Conservation (phyloP, 176 grass and related monocot genomes). For the Zea mays region Zm-B73-REFERENCE-NAM-5.0 NC_050104.1:151979001-151979500, state of each 20-base stretch:
- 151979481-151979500: too few species aligned
- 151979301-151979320: neutral
- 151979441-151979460: too few species aligned
- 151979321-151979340: neutral
- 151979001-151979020: conserved; percentile 78
- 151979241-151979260: too few species aligned
- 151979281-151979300: neutral
- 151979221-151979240: neutral
- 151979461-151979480: too few species aligned
- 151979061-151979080: conserved; percentile 66
- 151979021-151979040: conserved; percentile 73
- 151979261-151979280: neutral
- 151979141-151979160: conserved; percentile 75
- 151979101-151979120: conserved; percentile 75
- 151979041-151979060: conserved; percentile 63
- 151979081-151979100: conserved; percentile 67
- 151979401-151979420: too few species aligned
- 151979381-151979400: too few species aligned
- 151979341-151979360: neutral
- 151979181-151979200: neutral
- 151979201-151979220: neutral
- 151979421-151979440: too few species aligned
- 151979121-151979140: conserved; percentile 76
- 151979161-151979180: conserved; percentile 65
- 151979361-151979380: neutral